A percentile compares a stretch with the other conserved stretches of the same genome.
phyloP scores from a whole-genome alignment of 2,329 filamentous ascomycete species.

The Cadophora luteo-olivacea region DNA sequence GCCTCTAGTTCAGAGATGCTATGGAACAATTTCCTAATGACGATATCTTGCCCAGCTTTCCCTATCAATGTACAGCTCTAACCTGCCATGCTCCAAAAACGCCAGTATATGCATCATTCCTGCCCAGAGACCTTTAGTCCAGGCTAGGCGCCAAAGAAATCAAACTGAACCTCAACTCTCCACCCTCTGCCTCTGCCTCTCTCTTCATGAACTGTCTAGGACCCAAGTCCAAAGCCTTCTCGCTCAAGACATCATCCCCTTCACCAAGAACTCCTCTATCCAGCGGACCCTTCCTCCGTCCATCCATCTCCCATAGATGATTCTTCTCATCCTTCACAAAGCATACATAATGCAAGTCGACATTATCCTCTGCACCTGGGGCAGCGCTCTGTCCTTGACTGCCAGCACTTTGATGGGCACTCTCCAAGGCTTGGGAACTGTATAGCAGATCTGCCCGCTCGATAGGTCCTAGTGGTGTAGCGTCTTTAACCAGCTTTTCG shows the following conservation, averaged over 20 bases:
- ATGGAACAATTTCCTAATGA: too few species aligned
- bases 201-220: slow-evolving; percentile 47
- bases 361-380: slow-evolving; percentile 74
- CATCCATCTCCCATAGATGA: slow-evolving; percentile 75
- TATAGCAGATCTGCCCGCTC: slow-evolving; percentile 80
- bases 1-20: too few species aligned
- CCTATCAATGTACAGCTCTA: too few species aligned
- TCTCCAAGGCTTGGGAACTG: slow-evolving; percentile 76
- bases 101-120: too few species aligned
- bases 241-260: slow-evolving; percentile 76
- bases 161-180: slow-evolving; percentile 43
- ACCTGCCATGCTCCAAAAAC: too few species aligned
- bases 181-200: slow-evolving; percentile 37
- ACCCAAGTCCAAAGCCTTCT: slow-evolving; percentile 77
- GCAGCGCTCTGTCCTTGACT: slow-evolving; percentile 79
- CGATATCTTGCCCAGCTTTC: too few species aligned
- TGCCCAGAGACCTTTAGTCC: neutral
- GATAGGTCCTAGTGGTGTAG: slow-evolving; percentile 71
- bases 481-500: slow-evolving; percentile 68
- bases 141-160: slow-evolving; percentile 37
- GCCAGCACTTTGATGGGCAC: slow-evolving; percentile 82
- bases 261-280: slow-evolving; percentile 51
- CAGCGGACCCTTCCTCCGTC: slow-evolving; percentile 68
- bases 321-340: slow-evolving; percentile 77
- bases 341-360: slow-evolving; percentile 95